phyloP scores from a whole-genome alignment of 2,329 filamentous ascomycete genomes.

The Phaeosphaeria sp. region DNA sequence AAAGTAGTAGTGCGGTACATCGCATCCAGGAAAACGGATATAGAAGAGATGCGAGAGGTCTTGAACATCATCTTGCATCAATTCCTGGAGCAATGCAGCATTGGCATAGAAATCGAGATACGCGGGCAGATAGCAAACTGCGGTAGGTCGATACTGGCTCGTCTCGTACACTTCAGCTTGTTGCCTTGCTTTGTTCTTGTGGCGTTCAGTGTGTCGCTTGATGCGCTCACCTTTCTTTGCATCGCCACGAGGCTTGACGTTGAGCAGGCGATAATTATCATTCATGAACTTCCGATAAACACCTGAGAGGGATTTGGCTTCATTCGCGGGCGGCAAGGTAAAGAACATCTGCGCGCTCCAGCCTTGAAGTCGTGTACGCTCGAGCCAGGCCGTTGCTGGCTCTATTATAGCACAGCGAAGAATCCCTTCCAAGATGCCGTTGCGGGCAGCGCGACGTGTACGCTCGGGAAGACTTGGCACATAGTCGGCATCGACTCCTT shows the following conservation, averaged over 20 bases:
- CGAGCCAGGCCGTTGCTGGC: conserved; percentile 31
- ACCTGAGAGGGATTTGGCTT: conserved; percentile 13
- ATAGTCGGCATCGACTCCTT: conserved; percentile 24
- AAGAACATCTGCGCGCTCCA: conserved; percentile 41
- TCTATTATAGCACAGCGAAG: conserved; percentile 34
- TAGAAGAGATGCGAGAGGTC: conserved; percentile 33
- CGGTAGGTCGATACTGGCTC: conserved; percentile 22
- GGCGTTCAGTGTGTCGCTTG: conserved; percentile 13
- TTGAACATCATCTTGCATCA: background rate
- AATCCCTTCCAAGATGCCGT: conserved; percentile 27
- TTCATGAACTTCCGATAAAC: conserved; percentile 28
- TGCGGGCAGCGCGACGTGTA: conserved; percentile 28
- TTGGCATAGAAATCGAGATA: conserved; percentile 27
- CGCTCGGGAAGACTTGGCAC: conserved; percentile 27
- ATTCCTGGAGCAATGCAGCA: background rate
- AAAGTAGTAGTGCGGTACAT: conserved; percentile 44
- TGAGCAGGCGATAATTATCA: conserved; percentile 10
- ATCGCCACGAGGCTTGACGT: conserved; percentile 3
- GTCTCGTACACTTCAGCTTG: conserved; percentile 29
- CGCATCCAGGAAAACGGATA: conserved; percentile 33
- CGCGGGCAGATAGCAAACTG: conserved; percentile 33
- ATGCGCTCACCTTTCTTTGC: background rate
- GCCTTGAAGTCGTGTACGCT: conserved; percentile 33
- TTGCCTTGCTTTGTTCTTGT: conserved; percentile 16
- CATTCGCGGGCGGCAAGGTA: conserved; percentile 15